Evolutionary conservation across 106 monocot genomes (phyloP).

Genomic region (Dendrobium officinale): DNA sequence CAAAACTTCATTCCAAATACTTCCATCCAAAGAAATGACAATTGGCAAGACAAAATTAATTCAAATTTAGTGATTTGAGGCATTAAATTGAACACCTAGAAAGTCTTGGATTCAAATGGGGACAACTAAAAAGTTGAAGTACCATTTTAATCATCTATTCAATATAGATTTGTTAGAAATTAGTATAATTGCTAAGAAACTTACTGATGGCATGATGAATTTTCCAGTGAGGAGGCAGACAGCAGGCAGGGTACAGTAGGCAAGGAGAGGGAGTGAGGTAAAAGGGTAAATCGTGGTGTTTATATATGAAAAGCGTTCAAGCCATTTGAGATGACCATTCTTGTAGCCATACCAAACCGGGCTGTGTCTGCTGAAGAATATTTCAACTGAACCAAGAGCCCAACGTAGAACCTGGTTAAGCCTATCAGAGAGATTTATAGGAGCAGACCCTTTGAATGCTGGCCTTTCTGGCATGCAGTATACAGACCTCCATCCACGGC

Average conservation of each 20-base stretch:
- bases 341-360: slow-evolving; percentile 85
- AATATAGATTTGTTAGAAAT: too few relatives aligned
- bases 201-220: slow-evolving; percentile 84
- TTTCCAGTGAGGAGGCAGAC: slow-evolving; percentile 86
- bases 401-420: slow-evolving; percentile 93
- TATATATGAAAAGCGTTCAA: slow-evolving; percentile 86
- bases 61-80: too few relatives aligned
- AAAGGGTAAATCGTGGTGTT: slow-evolving; percentile 99
- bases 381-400: slow-evolving; percentile 97
- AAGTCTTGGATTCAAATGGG: too few relatives aligned
- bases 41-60: background rate
- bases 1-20: background rate
- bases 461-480: slow-evolving; percentile 95
- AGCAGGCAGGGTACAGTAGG: slow-evolving; percentile 81
- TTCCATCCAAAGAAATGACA: background rate
- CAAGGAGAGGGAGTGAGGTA: slow-evolving; percentile 76
- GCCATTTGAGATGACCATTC: slow-evolving; percentile 85
- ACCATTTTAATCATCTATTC: too few relatives aligned
- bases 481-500: slow-evolving; percentile 84
- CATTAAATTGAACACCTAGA: too few relatives aligned
- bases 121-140: too few relatives aligned
- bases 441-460: slow-evolving; percentile 94
- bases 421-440: slow-evolving; percentile 88
- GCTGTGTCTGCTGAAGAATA: slow-evolving; percentile 95
- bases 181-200: background rate